Percentiles rank a stretch among this genome's conserved stretches.
phyloP scores from a whole-genome alignment of 2,329 filamentous ascomycete species.

The Calycina marina region DNA sequence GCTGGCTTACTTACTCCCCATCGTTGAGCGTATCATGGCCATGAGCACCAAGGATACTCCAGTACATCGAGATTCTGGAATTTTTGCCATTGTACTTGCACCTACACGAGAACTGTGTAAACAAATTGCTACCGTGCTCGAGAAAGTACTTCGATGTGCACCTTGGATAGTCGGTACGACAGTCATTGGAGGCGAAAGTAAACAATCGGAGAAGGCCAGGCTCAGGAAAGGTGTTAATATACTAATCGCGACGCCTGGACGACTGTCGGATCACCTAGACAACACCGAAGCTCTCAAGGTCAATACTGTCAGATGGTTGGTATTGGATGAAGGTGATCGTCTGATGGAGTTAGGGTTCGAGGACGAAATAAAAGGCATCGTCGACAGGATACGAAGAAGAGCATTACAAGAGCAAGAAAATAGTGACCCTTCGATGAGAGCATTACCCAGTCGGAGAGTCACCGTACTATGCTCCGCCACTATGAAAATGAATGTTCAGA shows the following conservation, averaged over 20 bases:
- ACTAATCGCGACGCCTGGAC: conserved; percentile 82
- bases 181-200: conserved; percentile 55
- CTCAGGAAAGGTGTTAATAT: conserved; percentile 92
- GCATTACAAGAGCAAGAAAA: conserved; percentile 42
- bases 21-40: conserved; percentile 75
- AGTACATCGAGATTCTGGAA: conserved; percentile 70
- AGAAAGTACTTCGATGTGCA: conserved; percentile 72
- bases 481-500: conserved; percentile 94
- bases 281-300: conserved; percentile 84
- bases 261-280: conserved; percentile 80
- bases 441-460: conserved; percentile 61
- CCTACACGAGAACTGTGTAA: conserved; percentile 90
- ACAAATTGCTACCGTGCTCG: conserved; percentile 79
- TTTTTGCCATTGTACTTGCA: conserved; percentile 88
- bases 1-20: conserved; percentile 82
- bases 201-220: conserved; percentile 78
- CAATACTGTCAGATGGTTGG: conserved; percentile 79
- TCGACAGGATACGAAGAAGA: conserved; percentile 60
- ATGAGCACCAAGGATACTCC: conserved; percentile 44
- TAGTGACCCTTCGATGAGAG: conserved; percentile 38
- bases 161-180: conserved; percentile 91
- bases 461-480: conserved; percentile 93
- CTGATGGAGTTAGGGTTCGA: conserved; percentile 98
- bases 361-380: conserved; percentile 78
- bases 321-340: conserved; percentile 93